A percentile compares a stretch with the other conserved stretches of the same genome.
phyloP scores from a whole-genome alignment of 148 eudicot genomes.

The Chenopodium berlandieri region DNA sequence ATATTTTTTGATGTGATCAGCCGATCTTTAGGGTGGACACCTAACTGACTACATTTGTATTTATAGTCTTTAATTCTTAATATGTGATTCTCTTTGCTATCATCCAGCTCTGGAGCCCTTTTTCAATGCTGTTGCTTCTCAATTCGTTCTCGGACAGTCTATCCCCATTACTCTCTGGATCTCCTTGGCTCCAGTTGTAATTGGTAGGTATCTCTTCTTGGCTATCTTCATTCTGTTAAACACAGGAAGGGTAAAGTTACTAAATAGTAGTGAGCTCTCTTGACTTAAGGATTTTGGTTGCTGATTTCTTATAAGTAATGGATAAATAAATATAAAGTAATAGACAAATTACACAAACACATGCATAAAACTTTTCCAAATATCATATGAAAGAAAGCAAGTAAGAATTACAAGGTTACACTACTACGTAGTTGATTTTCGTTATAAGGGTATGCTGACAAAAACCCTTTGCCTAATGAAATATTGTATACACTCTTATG shows the following conservation, averaged over 20 bases:
- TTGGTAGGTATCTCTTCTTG: slow-evolving; percentile 48
- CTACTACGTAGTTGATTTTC: no score
- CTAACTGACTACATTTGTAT: not conserved
- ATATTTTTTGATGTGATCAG: no score
- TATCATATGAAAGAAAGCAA: no score
- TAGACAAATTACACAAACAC: slow-evolving; percentile 18
- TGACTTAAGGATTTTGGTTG: not conserved
- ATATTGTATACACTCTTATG: not conserved
- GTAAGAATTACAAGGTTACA: no score
- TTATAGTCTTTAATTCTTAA: not conserved
- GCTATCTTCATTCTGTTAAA: not conserved
- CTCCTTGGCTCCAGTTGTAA: slow-evolving; percentile 88
- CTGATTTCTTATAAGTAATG: not conserved
- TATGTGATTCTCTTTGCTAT: slow-evolving; percentile 11
- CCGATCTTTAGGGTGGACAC: no score
- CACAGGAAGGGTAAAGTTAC: not conserved
- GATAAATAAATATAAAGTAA: not conserved
- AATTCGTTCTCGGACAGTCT: slow-evolving; percentile 80
- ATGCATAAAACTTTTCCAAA: not conserved
- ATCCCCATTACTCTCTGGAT: slow-evolving; percentile 85
- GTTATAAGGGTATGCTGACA: no score
- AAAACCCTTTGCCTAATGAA: no score
- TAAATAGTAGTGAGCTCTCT: not conserved
- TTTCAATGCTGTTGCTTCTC: slow-evolving; percentile 99
- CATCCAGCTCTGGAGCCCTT: slow-evolving; percentile 92